Evolutionary conservation across 2,329 filamentous ascomycete genomes (phyloP).

Genomic region (Fusarium virguliforme): DNA sequence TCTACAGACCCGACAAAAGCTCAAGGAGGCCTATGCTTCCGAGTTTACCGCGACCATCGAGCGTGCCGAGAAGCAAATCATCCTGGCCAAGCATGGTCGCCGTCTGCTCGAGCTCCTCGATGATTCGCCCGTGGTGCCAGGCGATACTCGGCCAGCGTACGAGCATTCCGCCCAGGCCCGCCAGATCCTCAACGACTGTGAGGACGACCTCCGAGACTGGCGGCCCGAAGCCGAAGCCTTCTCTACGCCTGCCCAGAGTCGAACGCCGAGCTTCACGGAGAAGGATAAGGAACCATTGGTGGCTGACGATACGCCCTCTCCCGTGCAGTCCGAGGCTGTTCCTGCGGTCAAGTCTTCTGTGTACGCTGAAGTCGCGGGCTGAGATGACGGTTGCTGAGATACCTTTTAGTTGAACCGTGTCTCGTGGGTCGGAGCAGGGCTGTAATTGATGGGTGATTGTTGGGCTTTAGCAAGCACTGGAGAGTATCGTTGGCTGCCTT

Average conservation of each 20-base stretch:
- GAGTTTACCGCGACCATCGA: slow-evolving; percentile 95
- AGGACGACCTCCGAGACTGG: slow-evolving; percentile 89
- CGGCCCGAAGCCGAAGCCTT: slow-evolving; percentile 62
- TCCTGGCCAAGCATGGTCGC: slow-evolving; percentile 91
- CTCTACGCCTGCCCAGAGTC: slow-evolving; percentile 44
- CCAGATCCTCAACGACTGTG: slow-evolving; percentile 92
- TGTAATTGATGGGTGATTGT: slow-evolving; percentile 6
- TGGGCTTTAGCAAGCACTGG: slow-evolving; percentile 20
- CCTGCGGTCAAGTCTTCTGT: slow-evolving; percentile 33
- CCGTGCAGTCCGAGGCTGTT: slow-evolving; percentile 28
- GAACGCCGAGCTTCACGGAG: slow-evolving; percentile 47
- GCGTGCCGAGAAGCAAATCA: slow-evolving; percentile 95
- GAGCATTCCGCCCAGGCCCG: slow-evolving; percentile 77
- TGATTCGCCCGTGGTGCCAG: slow-evolving; percentile 90
- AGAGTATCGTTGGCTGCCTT: slow-evolving; percentile 19
- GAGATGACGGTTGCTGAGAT: slow-evolving; percentile 10
- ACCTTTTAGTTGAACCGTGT: neutral
- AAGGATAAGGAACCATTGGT: slow-evolving; percentile 49
- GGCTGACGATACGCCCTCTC: slow-evolving; percentile 28
- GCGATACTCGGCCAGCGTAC: slow-evolving; percentile 82
- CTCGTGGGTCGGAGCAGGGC: neutral
- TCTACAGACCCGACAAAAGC: slow-evolving; percentile 89
- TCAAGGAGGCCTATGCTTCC: slow-evolving; percentile 93
- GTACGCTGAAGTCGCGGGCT: slow-evolving; percentile 40
- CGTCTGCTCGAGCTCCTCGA: slow-evolving; percentile 89